Base-by-base conservation (phyloP, 768 basidiomycete species). In the Tylopilus balloui region DNA sequence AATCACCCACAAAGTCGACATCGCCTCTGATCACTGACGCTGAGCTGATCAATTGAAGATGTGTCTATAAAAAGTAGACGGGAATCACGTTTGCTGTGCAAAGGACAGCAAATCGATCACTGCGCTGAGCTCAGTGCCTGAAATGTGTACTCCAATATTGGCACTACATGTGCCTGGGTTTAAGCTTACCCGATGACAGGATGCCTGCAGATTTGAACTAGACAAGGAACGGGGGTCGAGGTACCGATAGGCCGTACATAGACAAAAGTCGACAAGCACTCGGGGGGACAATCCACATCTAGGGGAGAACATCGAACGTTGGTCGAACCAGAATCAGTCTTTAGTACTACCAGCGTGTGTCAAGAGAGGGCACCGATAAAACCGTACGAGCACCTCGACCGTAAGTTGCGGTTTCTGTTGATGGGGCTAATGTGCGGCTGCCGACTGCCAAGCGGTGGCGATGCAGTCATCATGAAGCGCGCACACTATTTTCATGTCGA, bases 41-140 rank as follows among this genome's bases (percentile, higher is more conserved):
- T n/a, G n/a, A n/a, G n/a, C n/a, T n/a, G n/a, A n/a, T n/a, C n/a
- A n/a, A n/a, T n/a, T n/a, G n/a, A n/a, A n/a, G n/a, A n/a, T n/a
- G n/a, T n/a, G n/a, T n/a, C n/a, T n/a, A n/a, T n/a, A n/a, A n/a
- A 35, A 19, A 15, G 34, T 36, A 7, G 35, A 20, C 35, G 41
- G 23, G 14, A 45, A 31, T 45, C 48, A 38, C 20, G 14, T 38
- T 45, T 24, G 43, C 48, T 50, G 21, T 50, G 48, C 42, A 14
- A 13, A 29, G 23, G 11, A 28, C 45, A 45, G 19, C 11, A 13
- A 27, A 35, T 13, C 29, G 4, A 31, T 14, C 13, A 14, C 29
- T 28, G 6, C 35, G 35, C 17, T 24, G 23, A 15, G n/a, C n/a
- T n/a, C n/a, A n/a, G n/a, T n/a, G 28, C 27, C 25, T 3, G 13